phyloP scores from a whole-genome alignment of 2,329 filamentous ascomycete species.

The Penicillium sp. region DNA sequence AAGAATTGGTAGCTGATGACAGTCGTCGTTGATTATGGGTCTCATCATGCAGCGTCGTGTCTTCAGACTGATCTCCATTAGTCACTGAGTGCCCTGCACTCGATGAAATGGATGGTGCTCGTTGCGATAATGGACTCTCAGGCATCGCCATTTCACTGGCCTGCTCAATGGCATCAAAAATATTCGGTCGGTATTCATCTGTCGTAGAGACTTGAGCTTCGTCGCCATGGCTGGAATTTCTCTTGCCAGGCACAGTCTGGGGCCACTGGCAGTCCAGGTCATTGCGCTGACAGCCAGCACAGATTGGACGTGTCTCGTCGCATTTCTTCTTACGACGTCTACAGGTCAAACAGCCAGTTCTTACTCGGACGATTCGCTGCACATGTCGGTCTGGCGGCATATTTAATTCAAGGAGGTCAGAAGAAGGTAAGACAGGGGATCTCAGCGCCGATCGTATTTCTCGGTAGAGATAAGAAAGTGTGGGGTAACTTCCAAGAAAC shows the following conservation, averaged over 20 bases:
- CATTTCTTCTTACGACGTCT: constrained; percentile 36
- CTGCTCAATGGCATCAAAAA: constrained; percentile 7
- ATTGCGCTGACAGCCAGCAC: constrained; percentile 32
- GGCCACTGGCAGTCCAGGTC: constrained; percentile 31
- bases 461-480: constrained; percentile 3
- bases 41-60: background rate
- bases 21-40: background rate
- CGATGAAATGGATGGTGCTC: constrained; percentile 18
- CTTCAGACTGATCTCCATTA: constrained; percentile 1
- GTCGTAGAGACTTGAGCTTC: background rate
- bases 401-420: background rate
- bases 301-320: constrained; percentile 34
- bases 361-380: constrained; percentile 31
- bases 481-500: constrained; percentile 2
- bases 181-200: constrained; percentile 7
- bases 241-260: constrained; percentile 15
- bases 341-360: constrained; percentile 35
- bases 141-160: constrained; percentile 4
- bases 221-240: constrained; percentile 6
- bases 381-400: constrained; percentile 23
- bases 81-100: constrained; percentile 11
- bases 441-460: background rate
- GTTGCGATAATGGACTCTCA: constrained; percentile 11
- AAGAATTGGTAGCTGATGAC: background rate
- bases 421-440: constrained; percentile 5